Evolutionary conservation across 345 rosid species (phyloP).

Genomic region (Diplotaxis tenuifolia): DNA sequence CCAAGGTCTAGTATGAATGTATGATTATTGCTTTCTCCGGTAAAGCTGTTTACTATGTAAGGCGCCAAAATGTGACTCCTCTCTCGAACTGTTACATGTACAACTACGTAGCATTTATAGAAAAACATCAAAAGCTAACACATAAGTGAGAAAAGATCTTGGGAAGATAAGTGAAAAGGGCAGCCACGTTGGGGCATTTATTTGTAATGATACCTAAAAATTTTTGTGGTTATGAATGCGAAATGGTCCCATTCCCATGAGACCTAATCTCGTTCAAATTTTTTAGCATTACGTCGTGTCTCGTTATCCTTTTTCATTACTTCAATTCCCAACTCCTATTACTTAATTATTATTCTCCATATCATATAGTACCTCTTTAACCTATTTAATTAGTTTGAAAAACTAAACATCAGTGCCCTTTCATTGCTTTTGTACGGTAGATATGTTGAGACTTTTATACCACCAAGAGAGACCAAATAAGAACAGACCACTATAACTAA

Average conservation of each 20-base stretch:
- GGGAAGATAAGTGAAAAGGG: slow-evolving; percentile 27
- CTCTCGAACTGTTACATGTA: no score
- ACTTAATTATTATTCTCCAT: not conserved
- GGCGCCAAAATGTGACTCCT: no score
- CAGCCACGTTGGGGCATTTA: slow-evolving; percentile 28
- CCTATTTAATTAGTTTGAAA: not conserved
- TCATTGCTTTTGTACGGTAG: not conserved
- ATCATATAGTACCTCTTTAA: not conserved
- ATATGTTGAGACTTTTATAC: not conserved
- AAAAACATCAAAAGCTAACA: not conserved
- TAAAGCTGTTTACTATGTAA: no score
- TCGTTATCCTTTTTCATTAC: not conserved
- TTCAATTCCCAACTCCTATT: not conserved
- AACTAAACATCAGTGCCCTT: not conserved
- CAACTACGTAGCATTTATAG: no score
- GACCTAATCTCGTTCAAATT: slow-evolving; percentile 22
- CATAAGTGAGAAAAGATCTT: slow-evolving; percentile 3
- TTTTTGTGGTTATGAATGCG: slow-evolving; percentile 34
- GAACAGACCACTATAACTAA: not conserved
- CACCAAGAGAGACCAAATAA: not conserved
- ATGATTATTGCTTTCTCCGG: no score
- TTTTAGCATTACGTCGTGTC: not conserved
- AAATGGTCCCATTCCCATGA: slow-evolving; percentile 33
- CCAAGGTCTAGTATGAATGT: no score
- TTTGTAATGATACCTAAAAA: slow-evolving; percentile 10